Conservation (phyloP, 2,329 filamentous ascomycete species). For the Teratosphaeria gauchensis region DNA sequence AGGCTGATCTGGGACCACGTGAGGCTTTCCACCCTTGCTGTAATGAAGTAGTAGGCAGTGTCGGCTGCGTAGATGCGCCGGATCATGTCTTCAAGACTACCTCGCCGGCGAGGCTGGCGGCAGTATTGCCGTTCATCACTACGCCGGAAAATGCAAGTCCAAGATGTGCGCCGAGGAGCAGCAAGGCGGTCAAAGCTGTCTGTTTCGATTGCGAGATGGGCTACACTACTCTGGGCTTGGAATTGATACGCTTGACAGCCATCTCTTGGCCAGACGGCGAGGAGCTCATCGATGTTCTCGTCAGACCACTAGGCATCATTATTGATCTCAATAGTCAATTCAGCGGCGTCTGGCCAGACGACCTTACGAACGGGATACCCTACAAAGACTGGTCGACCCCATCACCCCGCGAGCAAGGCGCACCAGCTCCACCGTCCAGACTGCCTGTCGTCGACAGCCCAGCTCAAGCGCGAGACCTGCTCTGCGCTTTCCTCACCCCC, state of each 20-base stretch:
- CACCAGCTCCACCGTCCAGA: slow-evolving; percentile 8
- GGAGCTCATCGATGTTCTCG: slow-evolving; percentile 71
- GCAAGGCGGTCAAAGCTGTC: slow-evolving; percentile 47
- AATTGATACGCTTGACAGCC: slow-evolving; percentile 81
- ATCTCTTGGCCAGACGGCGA: slow-evolving; percentile 75
- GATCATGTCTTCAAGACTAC: slow-evolving; percentile 83
- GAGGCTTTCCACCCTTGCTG: slow-evolving; percentile 70
- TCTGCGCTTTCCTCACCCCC: slow-evolving; percentile 67
- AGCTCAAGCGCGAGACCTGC: slow-evolving; percentile 59
- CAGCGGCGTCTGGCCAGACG: slow-evolving; percentile 73
- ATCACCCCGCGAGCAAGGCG: slow-evolving; percentile 4
- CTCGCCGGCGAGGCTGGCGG: slow-evolving; percentile 64
- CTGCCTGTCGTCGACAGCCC: slow-evolving; percentile 71
- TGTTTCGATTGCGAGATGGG: slow-evolving; percentile 97
- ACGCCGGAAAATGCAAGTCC: slow-evolving; percentile 59
- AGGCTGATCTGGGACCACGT: slow-evolving; percentile 46
- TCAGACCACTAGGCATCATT: slow-evolving; percentile 72
- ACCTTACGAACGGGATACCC: slow-evolving; percentile 28
- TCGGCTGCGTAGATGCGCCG: slow-evolving; percentile 55
- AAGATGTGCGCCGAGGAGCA: slow-evolving; percentile 27
- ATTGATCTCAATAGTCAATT: slow-evolving; percentile 87
- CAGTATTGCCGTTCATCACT: slow-evolving; percentile 66
- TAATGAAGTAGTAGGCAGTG: slow-evolving; percentile 60
- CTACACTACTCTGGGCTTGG: slow-evolving; percentile 79
- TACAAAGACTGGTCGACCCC: slow-evolving; percentile 11